Evolutionary conservation across 1,284 basidiomycete genomes (phyloP).

Genomic region (Microbotryum silenes-acaulis): DNA sequence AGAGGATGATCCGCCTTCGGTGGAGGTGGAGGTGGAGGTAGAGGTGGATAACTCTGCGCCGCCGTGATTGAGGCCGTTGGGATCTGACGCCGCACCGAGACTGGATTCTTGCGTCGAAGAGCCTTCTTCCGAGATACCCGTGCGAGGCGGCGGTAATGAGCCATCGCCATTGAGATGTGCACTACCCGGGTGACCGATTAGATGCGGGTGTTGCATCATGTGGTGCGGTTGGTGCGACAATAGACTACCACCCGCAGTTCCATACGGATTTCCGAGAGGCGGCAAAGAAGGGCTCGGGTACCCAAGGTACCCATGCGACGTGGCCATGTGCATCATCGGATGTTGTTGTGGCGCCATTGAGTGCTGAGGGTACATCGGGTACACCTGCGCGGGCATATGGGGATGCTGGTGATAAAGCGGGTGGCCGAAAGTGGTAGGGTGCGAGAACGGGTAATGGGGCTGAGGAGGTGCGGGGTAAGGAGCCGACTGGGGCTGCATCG

Average conservation of each 20-base stretch:
- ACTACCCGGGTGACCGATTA: too few relatives aligned
- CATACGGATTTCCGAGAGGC: too few relatives aligned
- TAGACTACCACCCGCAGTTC: too few relatives aligned
- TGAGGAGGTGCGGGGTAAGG: neutral
- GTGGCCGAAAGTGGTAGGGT: neutral
- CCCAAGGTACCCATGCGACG: neutral
- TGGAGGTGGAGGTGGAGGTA: neutral
- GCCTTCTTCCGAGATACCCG: too few relatives aligned
- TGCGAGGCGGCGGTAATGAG: too few relatives aligned
- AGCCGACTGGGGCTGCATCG: conserved; percentile 3
- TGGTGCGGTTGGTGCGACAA: too few relatives aligned
- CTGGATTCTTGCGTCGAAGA: too few relatives aligned
- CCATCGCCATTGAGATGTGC: too few relatives aligned
- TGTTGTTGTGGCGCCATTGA: neutral
- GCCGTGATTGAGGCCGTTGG: too few relatives aligned
- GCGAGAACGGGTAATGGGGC: neutral
- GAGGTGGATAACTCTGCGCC: neutral
- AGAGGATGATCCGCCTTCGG: conserved; percentile 6
- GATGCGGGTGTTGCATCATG: too few relatives aligned
- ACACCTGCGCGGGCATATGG: neutral
- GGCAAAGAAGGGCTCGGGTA: neutral
- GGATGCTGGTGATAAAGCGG: neutral
- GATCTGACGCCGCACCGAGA: too few relatives aligned
- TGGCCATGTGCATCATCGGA: neutral
- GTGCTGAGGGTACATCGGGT: neutral